Conservation (phyloP, 75 land plant genomes). For the Cryptomeria japonica region DNA sequence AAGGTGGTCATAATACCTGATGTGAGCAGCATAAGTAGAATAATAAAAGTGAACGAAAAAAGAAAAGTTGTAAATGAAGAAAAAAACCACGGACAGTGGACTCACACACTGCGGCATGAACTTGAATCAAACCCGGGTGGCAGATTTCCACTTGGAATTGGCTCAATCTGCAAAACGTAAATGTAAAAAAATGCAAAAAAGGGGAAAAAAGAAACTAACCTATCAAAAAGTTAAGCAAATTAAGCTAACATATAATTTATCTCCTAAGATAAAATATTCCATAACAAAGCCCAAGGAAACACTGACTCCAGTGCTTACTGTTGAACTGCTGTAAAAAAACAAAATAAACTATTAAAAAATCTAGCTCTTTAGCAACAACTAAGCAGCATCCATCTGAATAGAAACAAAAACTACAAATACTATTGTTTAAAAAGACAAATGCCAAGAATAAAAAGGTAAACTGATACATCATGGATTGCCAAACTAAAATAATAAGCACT, state of each 20-base stretch:
- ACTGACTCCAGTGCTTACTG: not conserved
- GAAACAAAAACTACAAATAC: not conserved
- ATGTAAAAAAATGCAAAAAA: slow-evolving; percentile 34
- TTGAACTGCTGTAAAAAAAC: not conserved
- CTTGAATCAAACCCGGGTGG: slow-evolving; percentile 99
- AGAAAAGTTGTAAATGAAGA: slow-evolving; percentile 19
- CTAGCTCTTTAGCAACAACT: not conserved
- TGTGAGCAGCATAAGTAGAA: slow-evolving; percentile 11
- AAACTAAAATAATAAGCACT: not conserved
- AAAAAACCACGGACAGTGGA: slow-evolving; percentile 41
- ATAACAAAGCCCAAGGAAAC: slow-evolving; percentile 4
- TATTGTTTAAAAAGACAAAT: not conserved
- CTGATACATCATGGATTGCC: not conserved
- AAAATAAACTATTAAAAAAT: slow-evolving; percentile 8
- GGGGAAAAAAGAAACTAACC: slow-evolving; percentile 16
- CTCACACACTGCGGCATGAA: slow-evolving; percentile 99
- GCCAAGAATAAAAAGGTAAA: not conserved
- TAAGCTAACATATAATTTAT: slow-evolving; percentile 4
- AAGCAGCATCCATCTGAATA: not conserved
- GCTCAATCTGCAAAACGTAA: slow-evolving; percentile 95
- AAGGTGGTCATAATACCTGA: slow-evolving; percentile 20
- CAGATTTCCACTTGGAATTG: slow-evolving; percentile 97
- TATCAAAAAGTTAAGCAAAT: slow-evolving; percentile 6
- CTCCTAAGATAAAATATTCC: not conserved
- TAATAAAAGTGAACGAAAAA: slow-evolving; percentile 25